Conservation (phyloP, 2,329 filamentous ascomycete species). For the Fragosphaeria purpurea region DNA sequence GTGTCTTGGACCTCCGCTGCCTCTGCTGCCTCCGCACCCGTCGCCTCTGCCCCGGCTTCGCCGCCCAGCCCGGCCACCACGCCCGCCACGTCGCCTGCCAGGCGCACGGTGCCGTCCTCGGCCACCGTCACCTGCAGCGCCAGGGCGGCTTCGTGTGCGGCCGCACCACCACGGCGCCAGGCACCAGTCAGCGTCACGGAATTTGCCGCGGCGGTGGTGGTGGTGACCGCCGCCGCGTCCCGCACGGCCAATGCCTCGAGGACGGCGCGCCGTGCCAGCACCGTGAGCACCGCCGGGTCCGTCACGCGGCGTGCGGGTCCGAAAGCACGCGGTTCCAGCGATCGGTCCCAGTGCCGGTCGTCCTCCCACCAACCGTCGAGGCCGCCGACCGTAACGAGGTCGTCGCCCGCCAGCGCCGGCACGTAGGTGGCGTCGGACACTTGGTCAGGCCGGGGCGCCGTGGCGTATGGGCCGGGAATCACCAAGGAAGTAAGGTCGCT, state of each 20-base stretch:
- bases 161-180: slow-evolving; percentile 24
- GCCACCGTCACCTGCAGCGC: slow-evolving; percentile 27
- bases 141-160: slow-evolving; percentile 24
- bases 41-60: slow-evolving; percentile 8
- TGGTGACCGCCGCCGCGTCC: slow-evolving; percentile 17
- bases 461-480: slow-evolving; percentile 14
- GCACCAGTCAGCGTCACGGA: slow-evolving; percentile 14
- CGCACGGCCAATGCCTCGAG: slow-evolving; percentile 40
- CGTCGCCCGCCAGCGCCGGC: slow-evolving; percentile 35
- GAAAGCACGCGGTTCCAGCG: slow-evolving; percentile 36
- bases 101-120: slow-evolving; percentile 27
- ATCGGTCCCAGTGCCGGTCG: slow-evolving; percentile 39
- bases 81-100: slow-evolving; percentile 22
- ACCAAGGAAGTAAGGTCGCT: slow-evolving; percentile 8
- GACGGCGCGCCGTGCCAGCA: slow-evolving; percentile 39
- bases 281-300: slow-evolving; percentile 36
- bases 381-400: slow-evolving; percentile 37
- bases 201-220: slow-evolving; percentile 6
- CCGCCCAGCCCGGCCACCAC: slow-evolving; percentile 17
- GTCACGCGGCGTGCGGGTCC: slow-evolving; percentile 27
- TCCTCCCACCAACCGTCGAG: slow-evolving; percentile 44
- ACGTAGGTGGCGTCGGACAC: slow-evolving; percentile 30
- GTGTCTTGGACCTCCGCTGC: too few species aligned
- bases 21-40: neutral
- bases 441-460: slow-evolving; percentile 19